Evolutionary conservation across 768 basidiomycete species (phyloP).

Genomic region (Macrolepiota dolichaula): DNA sequence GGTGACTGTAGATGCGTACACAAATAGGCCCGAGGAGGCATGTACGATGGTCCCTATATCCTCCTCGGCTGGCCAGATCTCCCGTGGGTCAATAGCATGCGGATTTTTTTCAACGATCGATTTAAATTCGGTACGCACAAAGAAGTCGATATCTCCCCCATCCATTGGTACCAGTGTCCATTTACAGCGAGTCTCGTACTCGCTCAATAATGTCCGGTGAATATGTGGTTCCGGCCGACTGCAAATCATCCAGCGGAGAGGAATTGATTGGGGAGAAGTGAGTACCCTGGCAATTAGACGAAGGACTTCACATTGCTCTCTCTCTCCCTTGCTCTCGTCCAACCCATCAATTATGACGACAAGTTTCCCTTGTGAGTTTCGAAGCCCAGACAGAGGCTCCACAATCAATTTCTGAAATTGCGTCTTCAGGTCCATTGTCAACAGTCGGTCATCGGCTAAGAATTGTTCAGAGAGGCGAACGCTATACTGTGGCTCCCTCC

Average conservation of each 20-base stretch:
- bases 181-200: not conserved
- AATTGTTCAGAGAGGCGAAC: not conserved
- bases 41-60: slow-evolving; percentile 9
- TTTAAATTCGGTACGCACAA: not conserved
- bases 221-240: slow-evolving; percentile 13
- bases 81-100: not conserved
- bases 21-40: slow-evolving; percentile 10
- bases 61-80: not conserved
- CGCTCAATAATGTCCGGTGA: not conserved
- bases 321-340: slow-evolving; percentile 11
- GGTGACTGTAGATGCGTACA: slow-evolving; percentile 8
- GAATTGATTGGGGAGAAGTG: not conserved
- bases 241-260: slow-evolving; percentile 10
- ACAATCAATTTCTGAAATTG: not conserved
- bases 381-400: not conserved
- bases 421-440: not conserved
- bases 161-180: not conserved
- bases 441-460: not conserved
- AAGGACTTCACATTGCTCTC: slow-evolving; percentile 7
- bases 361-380: too few relatives aligned
- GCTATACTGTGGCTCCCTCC: not conserved
- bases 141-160: not conserved
- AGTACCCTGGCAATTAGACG: not conserved
- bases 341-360: not conserved
- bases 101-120: not conserved